Evolutionary conservation across 2,329 filamentous ascomycete species (phyloP), one percentile per base, ranked within the genome.

Genomic region (Triangularia setosa): DNA sequence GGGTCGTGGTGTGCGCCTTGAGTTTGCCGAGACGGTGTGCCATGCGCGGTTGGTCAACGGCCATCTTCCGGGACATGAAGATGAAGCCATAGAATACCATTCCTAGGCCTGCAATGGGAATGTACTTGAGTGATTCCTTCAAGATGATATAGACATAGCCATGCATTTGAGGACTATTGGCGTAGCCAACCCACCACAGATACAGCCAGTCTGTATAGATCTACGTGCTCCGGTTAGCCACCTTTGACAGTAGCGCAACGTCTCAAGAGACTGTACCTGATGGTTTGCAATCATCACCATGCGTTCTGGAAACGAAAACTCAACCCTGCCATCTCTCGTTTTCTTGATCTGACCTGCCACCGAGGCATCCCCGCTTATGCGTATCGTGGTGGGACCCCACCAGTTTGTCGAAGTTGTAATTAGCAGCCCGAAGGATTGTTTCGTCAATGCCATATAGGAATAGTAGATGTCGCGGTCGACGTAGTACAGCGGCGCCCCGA

Each of bases 121-220:
- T 87, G 69, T 87, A 89, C 75, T 91, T 93, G 67, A 96, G 80
- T 1, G 91, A 93, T 74, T 96, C 91, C 73, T 96, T 96, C 60
- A 96, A 80, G 72, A 96, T 94, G 74, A 96, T 96, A 79, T 92
- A 96, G 72, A 96, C 83, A 73, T 92, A 90, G 11, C 93, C 92
- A 72, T 95, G 90, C 86, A 92, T 92, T 61, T 84, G 83, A 64
- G 90, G 90, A 1, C 71, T 75, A 72, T 88, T 89, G 25, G 90
- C 92, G 72, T 96, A 96, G n/a, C 88, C 91, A 25, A 92, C 88
- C 92, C 92, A 96, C 92, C 92, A 96, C 7, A 96, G 84, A 74
- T 96, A 96, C 8, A 96, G 78, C 92, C 92, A 96, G 77, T 96
- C 92, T 8, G 92, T 94, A 74, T 96, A 96, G 60, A 96, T 88